phyloP scores from a whole-genome alignment of 2,329 filamentous ascomycete species.

The Fusarium sp. region DNA sequence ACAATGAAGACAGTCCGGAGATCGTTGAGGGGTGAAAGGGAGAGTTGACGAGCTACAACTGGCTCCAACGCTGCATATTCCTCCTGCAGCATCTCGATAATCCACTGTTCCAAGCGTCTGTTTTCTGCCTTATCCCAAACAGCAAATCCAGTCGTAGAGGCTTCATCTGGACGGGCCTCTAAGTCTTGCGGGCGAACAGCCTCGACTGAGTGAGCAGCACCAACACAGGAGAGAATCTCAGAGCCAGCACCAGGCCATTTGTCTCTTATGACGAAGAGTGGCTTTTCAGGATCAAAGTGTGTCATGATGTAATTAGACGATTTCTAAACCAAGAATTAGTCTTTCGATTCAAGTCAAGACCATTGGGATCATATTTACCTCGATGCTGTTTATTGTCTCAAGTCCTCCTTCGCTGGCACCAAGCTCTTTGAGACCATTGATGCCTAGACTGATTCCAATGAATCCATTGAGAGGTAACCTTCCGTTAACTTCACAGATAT shows the following conservation, averaged over 20 bases:
- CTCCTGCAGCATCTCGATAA: constrained; percentile 29
- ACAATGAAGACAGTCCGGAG: constrained; percentile 33
- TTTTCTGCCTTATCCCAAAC: constrained; percentile 13
- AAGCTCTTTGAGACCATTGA: constrained; percentile 9
- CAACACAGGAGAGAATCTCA: background rate
- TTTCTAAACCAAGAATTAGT: background rate
- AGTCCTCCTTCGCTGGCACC: constrained; percentile 11
- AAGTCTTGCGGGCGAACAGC: constrained; percentile 20
- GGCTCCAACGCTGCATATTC: constrained; percentile 21
- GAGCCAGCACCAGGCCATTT: constrained; percentile 33
- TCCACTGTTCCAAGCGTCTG: constrained; percentile 16
- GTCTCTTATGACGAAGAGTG: constrained; percentile 11
- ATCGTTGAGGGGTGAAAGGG: constrained; percentile 26
- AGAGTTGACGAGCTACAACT: constrained; percentile 16
- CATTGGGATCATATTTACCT: background rate
- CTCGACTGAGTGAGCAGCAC: background rate
- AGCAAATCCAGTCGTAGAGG: background rate
- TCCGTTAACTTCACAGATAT: constrained; percentile 32
- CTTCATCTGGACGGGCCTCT: constrained; percentile 11
- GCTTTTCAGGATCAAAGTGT: constrained; percentile 17
- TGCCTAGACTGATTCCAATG: constrained; percentile 2
- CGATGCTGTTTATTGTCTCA: constrained; percentile 13
- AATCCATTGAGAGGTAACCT: constrained; percentile 26
- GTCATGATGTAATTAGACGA: constrained; percentile 12
- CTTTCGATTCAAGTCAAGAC: no score